Evolutionary conservation across 73 alveolate genomes (phyloP), one percentile per base, ranked within the genome.

Genomic region (Paraurostyla sp.): DNA sequence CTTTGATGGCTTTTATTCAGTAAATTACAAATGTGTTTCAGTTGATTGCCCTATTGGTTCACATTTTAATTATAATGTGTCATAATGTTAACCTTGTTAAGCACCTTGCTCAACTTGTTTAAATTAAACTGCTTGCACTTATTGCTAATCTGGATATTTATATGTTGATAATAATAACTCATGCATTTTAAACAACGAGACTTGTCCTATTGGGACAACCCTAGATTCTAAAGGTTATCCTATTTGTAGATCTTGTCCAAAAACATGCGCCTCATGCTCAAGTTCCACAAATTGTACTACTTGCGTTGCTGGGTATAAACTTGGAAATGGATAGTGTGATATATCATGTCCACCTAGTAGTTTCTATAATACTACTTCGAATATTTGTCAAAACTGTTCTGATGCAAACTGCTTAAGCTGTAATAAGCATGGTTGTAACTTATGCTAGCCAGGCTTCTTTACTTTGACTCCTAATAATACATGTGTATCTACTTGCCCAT

Each of bases 381-480:
- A 59, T n/a, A 59, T 4, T 52, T 52, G 69, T 35, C 23, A 9
- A 9, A 18, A 25, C 22, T 52, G 35, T 52, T 9, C 69, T 18
- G 71, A 13, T 54, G 71, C 71, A n/a, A n/a, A n/a, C n/a, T n/a
- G n/a, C n/a, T n/a, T 54, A 54, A 32, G 30, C 6, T 54, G 71
- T 54, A 32, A 54, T 54, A 13, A 22, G 11, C 11, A 7, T 13
- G 7, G 22, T 11, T 59, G 76, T 59, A 59, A 25, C 22, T 23
- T 11, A 30, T 59, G 76, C 32, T 4, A 59, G 32, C 2, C 15
- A 18, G 76, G 76, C n/a, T n/a, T 7, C 7, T 4, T n/a, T 59
- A 59, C 49, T 20, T 20, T 3, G 9, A 25, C n/a, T n/a, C n/a
- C n/a, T 11, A 59, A 59, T 27, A 4, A 27, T 7, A 20, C 4